Percentiles rank a stretch among this genome's conserved stretches.
These are phyloP conservation scores for Elaeagnus macrophylla DNA, from an alignment of 306 rosid species.

Conservation along the genomic window DNA sequence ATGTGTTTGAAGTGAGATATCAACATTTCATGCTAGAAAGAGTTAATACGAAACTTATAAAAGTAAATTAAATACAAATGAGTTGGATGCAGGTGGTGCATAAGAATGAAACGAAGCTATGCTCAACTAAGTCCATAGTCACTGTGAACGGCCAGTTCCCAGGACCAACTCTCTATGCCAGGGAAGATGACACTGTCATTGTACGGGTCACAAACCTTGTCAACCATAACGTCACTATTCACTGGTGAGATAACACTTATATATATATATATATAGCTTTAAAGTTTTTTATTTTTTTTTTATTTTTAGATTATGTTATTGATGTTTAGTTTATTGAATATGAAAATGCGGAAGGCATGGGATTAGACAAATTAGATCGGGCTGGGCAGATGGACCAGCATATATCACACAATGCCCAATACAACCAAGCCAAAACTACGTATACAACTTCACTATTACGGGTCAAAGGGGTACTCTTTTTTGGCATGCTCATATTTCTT, in stretches of 20 bases:
- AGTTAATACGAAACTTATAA: too few relatives aligned
- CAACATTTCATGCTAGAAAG: not conserved
- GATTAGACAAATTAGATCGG: slow-evolving; percentile 40
- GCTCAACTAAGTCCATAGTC: slow-evolving; percentile 41
- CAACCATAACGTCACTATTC: slow-evolving; percentile 47
- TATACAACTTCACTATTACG: slow-evolving; percentile 53
- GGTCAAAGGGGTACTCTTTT: slow-evolving; percentile 77
- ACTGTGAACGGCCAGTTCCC: slow-evolving; percentile 58
- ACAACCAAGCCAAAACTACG: slow-evolving; percentile 45
- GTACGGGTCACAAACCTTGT: slow-evolving; percentile 61
- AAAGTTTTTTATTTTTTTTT: not conserved
- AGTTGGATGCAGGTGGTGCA: slow-evolving; percentile 42
- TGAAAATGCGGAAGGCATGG: slow-evolving; percentile 48
- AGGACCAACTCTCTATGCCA: slow-evolving; percentile 61
- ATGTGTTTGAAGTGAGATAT: too few relatives aligned
- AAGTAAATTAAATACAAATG: not conserved
- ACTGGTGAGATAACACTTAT: slow-evolving; percentile 25
- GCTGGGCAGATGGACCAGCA: slow-evolving; percentile 80
- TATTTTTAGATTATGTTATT: not conserved
- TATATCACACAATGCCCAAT: slow-evolving; percentile 74
- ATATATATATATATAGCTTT: not conserved
- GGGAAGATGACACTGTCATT: slow-evolving; percentile 59
- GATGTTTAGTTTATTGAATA: too few relatives aligned
- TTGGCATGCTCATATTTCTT: slow-evolving; percentile 78
- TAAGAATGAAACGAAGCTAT: slow-evolving; percentile 50